phyloP scores from a whole-genome alignment of 2,329 filamentous ascomycete genomes.

The Ophiostoma novo-ulmi region DNA sequence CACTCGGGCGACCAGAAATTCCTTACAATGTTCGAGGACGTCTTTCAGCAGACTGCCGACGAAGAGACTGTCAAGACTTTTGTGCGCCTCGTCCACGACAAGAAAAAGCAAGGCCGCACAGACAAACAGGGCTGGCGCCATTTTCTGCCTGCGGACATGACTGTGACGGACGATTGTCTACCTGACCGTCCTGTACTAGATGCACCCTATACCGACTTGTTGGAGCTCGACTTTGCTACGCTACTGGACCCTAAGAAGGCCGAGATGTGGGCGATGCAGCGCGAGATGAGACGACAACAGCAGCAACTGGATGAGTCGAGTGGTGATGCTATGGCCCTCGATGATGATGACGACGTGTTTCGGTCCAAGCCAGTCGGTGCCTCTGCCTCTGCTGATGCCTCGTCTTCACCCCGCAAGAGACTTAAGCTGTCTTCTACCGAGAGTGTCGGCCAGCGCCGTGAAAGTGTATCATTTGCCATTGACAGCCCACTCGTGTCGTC shows the following conservation, averaged over 20 bases:
- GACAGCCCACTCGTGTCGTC: not conserved
- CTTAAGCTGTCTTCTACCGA: constrained; percentile 3
- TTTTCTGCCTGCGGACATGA: constrained; percentile 48
- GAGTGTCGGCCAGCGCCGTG: not conserved
- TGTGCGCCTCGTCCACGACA: constrained; percentile 45
- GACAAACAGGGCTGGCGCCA: constrained; percentile 49
- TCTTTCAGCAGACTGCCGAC: constrained; percentile 55
- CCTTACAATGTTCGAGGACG: constrained; percentile 52
- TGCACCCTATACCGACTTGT: constrained; percentile 47
- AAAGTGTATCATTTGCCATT: not conserved
- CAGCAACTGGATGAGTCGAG: constrained; percentile 32
- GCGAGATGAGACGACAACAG: not conserved
- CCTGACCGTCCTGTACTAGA: constrained; percentile 42
- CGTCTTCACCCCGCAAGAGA: not conserved
- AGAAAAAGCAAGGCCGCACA: constrained; percentile 54
- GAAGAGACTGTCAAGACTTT: constrained; percentile 49
- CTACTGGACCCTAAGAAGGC: constrained; percentile 24
- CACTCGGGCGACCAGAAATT: constrained; percentile 48
- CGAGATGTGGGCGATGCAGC: not conserved
- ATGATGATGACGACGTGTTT: not conserved
- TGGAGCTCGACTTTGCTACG: constrained; percentile 38
- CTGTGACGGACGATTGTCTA: constrained; percentile 33
- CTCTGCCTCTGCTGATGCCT: not conserved
- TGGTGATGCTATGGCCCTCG: not conserved
- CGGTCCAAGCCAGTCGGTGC: not conserved